Base-by-base conservation (phyloP, 2,329 filamentous ascomycete species). In the Penicillium nordicum region DNA sequence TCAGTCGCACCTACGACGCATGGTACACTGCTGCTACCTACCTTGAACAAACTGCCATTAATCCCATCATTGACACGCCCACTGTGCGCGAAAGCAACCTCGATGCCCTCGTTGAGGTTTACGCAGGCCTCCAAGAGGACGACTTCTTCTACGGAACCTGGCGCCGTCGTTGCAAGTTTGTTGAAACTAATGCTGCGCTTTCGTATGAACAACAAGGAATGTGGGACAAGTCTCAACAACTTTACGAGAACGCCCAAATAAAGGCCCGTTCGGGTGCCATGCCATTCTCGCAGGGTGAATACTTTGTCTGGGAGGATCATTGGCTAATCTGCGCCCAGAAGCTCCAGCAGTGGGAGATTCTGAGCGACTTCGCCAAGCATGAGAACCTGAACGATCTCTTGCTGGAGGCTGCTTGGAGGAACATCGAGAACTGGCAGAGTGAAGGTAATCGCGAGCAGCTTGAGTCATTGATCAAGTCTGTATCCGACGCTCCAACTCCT, bases 281-380 rank as follows among this genome's bases (percentile, higher is more conserved):
- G 59, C 93, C 94, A 0, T 97, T 97, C 74, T 96, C 93, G 1
- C 90, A 95, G 67, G 92, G 88, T 32, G 94, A 99, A 74, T 99
- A 99, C 75, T 97, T 96, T 84, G 83, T 99, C 1, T 99, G 94
- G 94, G 94, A 99, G 75, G 94, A 99, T 70, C 95, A 99, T 67
- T 99, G 94, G 94, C 88, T 99, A 41, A 83, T 97, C 48, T 99
- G 94, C 72, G 94, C 93, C 0, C 92, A 97, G 76, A 99, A 99
- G 76, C 81, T 99, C 44, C 95, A 99, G 73, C 95, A 99, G 71
- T 99, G 94, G 94, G 94, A 99, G 67, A 93, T 99, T 55, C 76
- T 99, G 34, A 91, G 92, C 60, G 95, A 99, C 67, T 97, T 97
- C 69, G 92, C 94, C 4, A 99, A 99, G 75, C 94, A 99, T 68